Evolutionary conservation across 352 stramenopile genomes (phyloP), one percentile per base, ranked within the genome.

Genomic region (Phytophthora ramorum): DNA sequence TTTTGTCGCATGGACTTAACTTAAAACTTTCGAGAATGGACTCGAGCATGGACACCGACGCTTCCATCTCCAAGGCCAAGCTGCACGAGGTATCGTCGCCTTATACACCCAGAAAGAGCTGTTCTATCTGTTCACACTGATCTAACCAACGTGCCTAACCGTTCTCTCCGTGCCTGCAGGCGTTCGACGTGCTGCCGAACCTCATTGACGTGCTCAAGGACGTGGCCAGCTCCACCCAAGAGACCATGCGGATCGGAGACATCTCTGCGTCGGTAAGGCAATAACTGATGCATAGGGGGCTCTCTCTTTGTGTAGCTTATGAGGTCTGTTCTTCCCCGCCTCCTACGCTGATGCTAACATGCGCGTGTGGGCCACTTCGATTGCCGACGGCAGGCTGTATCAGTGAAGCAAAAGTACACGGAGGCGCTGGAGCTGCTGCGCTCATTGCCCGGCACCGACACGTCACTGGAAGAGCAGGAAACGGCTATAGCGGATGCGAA

Each of bases 191-290:
- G 43, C 69, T 95, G 71, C 87, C 87, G 7, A 88, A 82, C 58
- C 75, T 95, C 30, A 95, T 95, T 55, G 87, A 95, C 41, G 84
- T 92, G 61, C 78, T 95, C 30, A 95, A 92, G 61, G 87, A 95
- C 66, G 84, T 95, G 51, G 84, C 85, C n/a, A 83, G 70, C 14
- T 89, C 85, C 16, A 83, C 69, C 32, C 85, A 95, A 58, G 87
- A 93, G 46, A 90, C 82, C 14, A 93, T 86, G 46, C 73, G 87
- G 20, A 76, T 95, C 19, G 87, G 87, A 59, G 87, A 95, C 54
- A 74, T 95, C 30, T 94, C 87, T n/a, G 68, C 83, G 2, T 92
- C 87, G 45, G 87, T 93, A 71, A 46, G 74, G 4, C 34, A 40
- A 40, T 40, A 16, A 16, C 8, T 40, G 32, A 3, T 37, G 32